Conservation (phyloP, 2,329 filamentous ascomycete genomes). For the Annulohypoxylon truncatum region DNA sequence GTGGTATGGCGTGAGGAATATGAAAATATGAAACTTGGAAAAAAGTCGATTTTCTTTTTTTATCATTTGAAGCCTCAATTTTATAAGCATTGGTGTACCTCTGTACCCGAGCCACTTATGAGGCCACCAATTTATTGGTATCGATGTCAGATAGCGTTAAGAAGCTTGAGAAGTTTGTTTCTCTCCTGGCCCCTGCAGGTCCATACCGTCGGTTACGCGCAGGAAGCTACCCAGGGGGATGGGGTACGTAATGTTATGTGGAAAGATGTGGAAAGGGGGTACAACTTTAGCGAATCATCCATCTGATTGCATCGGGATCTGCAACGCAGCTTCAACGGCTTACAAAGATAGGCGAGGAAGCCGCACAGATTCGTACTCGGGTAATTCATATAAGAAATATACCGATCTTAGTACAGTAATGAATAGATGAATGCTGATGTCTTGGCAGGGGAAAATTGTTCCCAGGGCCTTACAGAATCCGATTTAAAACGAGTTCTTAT, state of each 20-base stretch:
- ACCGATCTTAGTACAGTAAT: slow-evolving; percentile 15
- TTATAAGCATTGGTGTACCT: no score
- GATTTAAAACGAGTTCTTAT: slow-evolving; percentile 19
- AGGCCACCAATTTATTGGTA: slow-evolving; percentile 3
- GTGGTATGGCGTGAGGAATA: neutral
- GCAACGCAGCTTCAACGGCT: slow-evolving; percentile 35
- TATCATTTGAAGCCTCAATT: no score
- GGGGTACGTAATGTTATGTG: slow-evolving; percentile 7
- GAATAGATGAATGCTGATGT: slow-evolving; percentile 21
- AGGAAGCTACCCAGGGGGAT: slow-evolving; percentile 6
- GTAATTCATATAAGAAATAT: slow-evolving; percentile 21
- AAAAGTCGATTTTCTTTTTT: neutral
- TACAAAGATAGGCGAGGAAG: slow-evolving; percentile 1
- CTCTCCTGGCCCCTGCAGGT: slow-evolving; percentile 27
- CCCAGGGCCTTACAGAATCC: neutral
- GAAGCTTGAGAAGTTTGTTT: slow-evolving; percentile 5
- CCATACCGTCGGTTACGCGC: slow-evolving; percentile 20
- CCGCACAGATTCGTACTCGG: slow-evolving; percentile 29
- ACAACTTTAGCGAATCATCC: slow-evolving; percentile 38
- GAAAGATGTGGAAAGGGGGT: slow-evolving; percentile 7
- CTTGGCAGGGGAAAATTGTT: slow-evolving; percentile 40
- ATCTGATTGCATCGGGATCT: slow-evolving; percentile 44
- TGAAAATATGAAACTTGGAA: neutral
- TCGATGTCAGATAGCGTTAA: neutral
- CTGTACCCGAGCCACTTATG: neutral